Base-by-base conservation (phyloP, 805 yeast genomes). In the Danielia reshetovae region DNA sequence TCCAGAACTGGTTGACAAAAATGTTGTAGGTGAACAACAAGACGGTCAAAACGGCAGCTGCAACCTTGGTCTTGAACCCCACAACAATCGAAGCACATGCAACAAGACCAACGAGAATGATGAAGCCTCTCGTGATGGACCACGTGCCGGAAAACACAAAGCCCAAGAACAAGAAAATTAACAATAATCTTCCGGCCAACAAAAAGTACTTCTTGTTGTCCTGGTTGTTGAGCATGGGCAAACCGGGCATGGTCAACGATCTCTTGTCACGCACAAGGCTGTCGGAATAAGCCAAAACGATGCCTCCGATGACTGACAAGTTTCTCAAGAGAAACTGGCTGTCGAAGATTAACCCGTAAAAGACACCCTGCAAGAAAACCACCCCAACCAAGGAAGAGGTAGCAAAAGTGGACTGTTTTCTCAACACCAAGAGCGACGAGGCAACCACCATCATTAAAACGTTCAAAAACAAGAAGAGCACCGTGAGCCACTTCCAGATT, bases 61-160 rank as follows among this genome's bases (percentile, higher is more conserved):
- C 81, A 46, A 88, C 76, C 57, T 87, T 87, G 30, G 97, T 89
- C 65, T 87, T 88, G 74, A 79, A 93, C 22, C 98, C 98, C 46
- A 90, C 77, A 16, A 84, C 87, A 42, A 90, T 89, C 38, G 89
- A 77, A 23, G 76, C 68, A 55, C 93, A 84, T 9, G 81, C 74
- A 13, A 72, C 59, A 25, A 84, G 72, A 8, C 95, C 95, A 36
- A 85, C 52, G 22, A 86, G 57, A 36, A 85, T 81, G 37, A 82
- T 67, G 18, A 86, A 47, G 18, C 81, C 57, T 39, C 85, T 75
- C 18, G 80, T 64, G 33, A 81, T 55, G 1, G 85, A 74, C 87
- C 88, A 86, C 24, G 75, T 70, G 32, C 84, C 77, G 17, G 86
- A 76, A 49, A 87, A 72, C 14, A 90, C 80, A 57, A 88, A 90